Conservation (phyloP, 2,329 filamentous ascomycete genomes). For the Cadophora sp. region DNA sequence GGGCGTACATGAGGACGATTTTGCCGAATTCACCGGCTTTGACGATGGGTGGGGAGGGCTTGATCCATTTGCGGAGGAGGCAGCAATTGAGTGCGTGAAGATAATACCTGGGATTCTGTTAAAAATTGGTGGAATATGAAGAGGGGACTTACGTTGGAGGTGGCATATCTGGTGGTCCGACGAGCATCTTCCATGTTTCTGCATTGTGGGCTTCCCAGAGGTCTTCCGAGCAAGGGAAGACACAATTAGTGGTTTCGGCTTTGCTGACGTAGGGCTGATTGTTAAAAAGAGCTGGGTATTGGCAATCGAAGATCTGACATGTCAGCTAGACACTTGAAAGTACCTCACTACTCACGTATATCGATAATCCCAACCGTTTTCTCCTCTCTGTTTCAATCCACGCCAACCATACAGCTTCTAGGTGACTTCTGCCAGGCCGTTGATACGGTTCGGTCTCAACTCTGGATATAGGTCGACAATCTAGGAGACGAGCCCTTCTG, state of each 20-base stretch:
- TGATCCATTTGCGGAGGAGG: constrained; percentile 40
- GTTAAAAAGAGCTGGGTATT: constrained; percentile 42
- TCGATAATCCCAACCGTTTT: constrained; percentile 39
- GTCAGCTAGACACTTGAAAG: constrained; percentile 7
- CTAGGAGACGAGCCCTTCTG: constrained; percentile 38
- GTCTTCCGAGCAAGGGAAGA: constrained; percentile 39
- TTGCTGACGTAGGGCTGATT: constrained; percentile 41
- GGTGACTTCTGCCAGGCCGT: constrained; percentile 27
- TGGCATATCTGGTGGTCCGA: constrained; percentile 34
- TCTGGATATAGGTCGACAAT: constrained; percentile 36
- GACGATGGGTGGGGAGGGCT: constrained; percentile 37
- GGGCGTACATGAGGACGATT: constrained; percentile 39
- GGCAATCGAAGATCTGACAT: constrained; percentile 39
- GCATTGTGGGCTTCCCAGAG: constrained; percentile 37
- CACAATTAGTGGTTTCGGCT: constrained; percentile 42
- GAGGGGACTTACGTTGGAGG: constrained; percentile 28
- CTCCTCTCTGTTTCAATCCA: constrained; percentile 43
- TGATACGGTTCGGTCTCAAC: constrained; percentile 31
- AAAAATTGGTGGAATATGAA: not conserved
- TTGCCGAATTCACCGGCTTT: constrained; percentile 38
- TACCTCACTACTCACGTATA: constrained; percentile 35
- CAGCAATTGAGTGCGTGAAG: constrained; percentile 41
- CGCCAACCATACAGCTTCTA: constrained; percentile 38
- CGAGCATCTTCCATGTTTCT: constrained; percentile 36
- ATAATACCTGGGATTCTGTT: constrained; percentile 32